phyloP scores from a whole-genome alignment of 2,329 filamentous ascomycete species.

The Chaetomiaceae sp. region DNA sequence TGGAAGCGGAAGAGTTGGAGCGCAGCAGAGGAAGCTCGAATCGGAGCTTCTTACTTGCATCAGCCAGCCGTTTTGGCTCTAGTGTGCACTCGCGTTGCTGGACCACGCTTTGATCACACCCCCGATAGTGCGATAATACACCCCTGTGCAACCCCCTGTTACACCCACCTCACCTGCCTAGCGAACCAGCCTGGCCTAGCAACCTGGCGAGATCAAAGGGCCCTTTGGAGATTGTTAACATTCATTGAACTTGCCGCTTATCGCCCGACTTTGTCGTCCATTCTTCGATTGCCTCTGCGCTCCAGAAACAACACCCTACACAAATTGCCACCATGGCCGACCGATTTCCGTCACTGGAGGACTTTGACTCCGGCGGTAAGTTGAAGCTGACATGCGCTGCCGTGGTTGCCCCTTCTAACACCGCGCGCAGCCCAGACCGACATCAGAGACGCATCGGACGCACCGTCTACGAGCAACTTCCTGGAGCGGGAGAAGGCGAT shows the following conservation, averaged over 20 bases:
- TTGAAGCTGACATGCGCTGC: neutral
- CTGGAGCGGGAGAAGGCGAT: slow-evolving; percentile 83
- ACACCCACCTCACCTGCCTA: slow-evolving; percentile 5
- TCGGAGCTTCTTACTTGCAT: slow-evolving; percentile 17
- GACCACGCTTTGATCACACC: neutral
- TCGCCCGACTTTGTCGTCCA: no score
- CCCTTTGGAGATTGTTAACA: slow-evolving; percentile 6
- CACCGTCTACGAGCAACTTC: slow-evolving; percentile 71
- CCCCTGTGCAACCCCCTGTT: neutral
- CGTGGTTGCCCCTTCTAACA: slow-evolving; percentile 11
- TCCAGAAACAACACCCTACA: no score
- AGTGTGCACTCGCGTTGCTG: neutral
- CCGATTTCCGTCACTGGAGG: slow-evolving; percentile 72
- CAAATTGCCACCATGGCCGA: slow-evolving; percentile 56
- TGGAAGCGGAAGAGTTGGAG: slow-evolving; percentile 13
- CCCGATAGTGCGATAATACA: no score
- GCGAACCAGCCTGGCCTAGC: slow-evolving; percentile 11
- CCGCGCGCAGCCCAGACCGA: slow-evolving; percentile 58
- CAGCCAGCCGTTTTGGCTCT: slow-evolving; percentile 7
- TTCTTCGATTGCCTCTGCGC: no score
- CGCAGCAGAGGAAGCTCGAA: slow-evolving; percentile 10
- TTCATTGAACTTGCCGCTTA: slow-evolving; percentile 2
- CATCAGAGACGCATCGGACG: slow-evolving; percentile 50
- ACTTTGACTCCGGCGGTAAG: slow-evolving; percentile 63
- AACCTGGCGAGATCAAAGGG: slow-evolving; percentile 19